Conservation (phyloP, 2,329 filamentous ascomycete species). For the Aspergillus nomiae region DNA sequence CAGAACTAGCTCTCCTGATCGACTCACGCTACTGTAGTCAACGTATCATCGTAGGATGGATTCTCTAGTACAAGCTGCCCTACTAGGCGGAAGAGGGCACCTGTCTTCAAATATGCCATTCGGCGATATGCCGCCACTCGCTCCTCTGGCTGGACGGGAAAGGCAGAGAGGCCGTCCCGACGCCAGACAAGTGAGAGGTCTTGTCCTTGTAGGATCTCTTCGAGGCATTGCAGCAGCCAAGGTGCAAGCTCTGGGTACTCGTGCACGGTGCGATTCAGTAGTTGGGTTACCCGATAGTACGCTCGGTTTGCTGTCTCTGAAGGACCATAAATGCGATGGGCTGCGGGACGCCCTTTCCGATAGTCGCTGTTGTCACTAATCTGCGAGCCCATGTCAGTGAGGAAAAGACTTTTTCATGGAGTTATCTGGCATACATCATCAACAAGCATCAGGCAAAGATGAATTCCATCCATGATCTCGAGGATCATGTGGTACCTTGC, state of each 20-base stretch:
- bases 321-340: constrained; percentile 23
- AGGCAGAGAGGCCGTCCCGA: constrained; percentile 18
- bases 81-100: constrained; percentile 23
- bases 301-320: constrained; percentile 27
- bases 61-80: constrained; percentile 22
- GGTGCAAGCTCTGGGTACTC: constrained; percentile 18
- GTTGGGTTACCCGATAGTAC: constrained; percentile 24
- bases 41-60: constrained; percentile 17
- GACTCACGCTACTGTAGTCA: constrained; percentile 22
- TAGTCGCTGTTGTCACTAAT: constrained; percentile 25
- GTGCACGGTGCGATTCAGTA: constrained; percentile 18
- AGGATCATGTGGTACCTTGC: constrained; percentile 20
- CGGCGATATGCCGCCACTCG: constrained; percentile 17
- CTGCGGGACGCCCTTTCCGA: constrained; percentile 23
- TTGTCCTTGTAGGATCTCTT: constrained; percentile 26
- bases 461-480: constrained; percentile 28
- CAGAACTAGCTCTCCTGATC: not conserved
- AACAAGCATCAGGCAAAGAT: constrained; percentile 27
- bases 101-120: constrained; percentile 25
- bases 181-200: constrained; percentile 27
- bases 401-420: not conserved
- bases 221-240: constrained; percentile 22
- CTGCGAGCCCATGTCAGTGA: constrained; percentile 4
- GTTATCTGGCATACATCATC: constrained; percentile 20
- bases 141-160: constrained; percentile 14